Base-by-base conservation (phyloP, 345 rosid genomes). In the Ceriops tagal region DNA sequence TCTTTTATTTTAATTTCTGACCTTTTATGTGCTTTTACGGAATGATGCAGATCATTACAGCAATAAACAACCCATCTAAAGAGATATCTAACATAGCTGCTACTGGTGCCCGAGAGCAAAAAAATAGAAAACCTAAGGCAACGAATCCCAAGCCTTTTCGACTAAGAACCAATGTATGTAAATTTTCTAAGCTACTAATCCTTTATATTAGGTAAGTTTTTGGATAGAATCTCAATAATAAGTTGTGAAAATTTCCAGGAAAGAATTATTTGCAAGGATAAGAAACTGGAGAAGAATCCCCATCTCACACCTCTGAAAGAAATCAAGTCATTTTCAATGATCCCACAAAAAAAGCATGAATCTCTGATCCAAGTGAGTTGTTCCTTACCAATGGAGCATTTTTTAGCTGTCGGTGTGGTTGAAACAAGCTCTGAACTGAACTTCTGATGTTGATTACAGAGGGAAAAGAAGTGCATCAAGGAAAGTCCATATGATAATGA, bases 71-170 rank as follows among this genome's bases (percentile, higher is more conserved):
- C 62, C 71, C 74, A 72, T 58, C 69, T 20, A 86, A 75, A 79
- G 85, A 85, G 39, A 80, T 67, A 71, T 67, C 79, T 39, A 59
- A 57, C n/a, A 24, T 73, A 8, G 75, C 68, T 43, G 75, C 68
- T 21, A 62, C 21, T 28, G 67, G 75, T 55, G 71, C 79, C 61
- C 76, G 64, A 71, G 71, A 67, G 68, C 69, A 80, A 64, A 86
- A 86, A 81, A 82, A 80, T 57, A 73, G 66, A 68, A 92, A 89
- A 71, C 92, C 93, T 62, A 90, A 80, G 80, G 84, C 89, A 31
- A 95, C 98, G 6, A 83, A 88, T 85, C 98, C 99, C 60, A 95
- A 87, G 83, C 99, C 99, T 51, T 95, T 95, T 75, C 79, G 99
- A 71, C 88, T 95, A 53, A 86, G 98, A 82, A 92, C 97, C 19